Conservation (phyloP, 225 moss, liverwort and hornwort genomes). For the Rhytidiadelphus loreus region DNA sequence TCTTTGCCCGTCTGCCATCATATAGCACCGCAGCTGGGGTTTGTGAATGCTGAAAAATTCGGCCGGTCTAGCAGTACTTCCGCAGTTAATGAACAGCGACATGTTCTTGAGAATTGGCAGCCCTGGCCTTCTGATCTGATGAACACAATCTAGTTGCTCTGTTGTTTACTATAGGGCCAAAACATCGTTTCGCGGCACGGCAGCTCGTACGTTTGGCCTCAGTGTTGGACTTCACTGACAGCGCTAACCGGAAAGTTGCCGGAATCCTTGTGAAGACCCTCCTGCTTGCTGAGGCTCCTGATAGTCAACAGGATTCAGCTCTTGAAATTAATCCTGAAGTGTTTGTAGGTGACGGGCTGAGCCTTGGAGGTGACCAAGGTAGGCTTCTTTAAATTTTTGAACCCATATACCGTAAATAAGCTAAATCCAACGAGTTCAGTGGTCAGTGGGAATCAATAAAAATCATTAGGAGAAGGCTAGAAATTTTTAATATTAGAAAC, state of each 20-base stretch:
- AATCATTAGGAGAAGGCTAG: not conserved
- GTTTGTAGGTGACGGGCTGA: constrained; percentile 75
- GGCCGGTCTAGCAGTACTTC: not conserved
- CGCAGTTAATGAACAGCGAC: not conserved
- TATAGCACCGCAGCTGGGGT: not conserved
- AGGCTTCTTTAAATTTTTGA: not conserved
- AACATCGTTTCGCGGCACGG: constrained; percentile 68
- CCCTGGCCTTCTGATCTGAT: not conserved
- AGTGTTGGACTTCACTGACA: constrained; percentile 80
- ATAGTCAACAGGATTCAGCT: constrained; percentile 15
- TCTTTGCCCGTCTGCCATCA: not conserved
- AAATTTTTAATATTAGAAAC: not conserved
- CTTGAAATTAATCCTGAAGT: constrained; percentile 29
- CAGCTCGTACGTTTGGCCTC: constrained; percentile 71
- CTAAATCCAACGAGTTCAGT: not conserved
- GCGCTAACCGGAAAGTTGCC: constrained; percentile 69
- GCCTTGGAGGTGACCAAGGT: constrained; percentile 86
- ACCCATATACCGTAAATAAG: not conserved
- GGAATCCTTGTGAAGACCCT: constrained; percentile 65
- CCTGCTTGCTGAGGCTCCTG: constrained; percentile 47
- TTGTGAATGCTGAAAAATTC: not conserved
- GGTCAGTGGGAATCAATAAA: not conserved
- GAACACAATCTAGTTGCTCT: not conserved
- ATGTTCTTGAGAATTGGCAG: not conserved
- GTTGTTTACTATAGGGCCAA: constrained; percentile 43